A percentile compares a stretch with the other conserved stretches of the same genome.
These are phyloP conservation scores for Oryza glumipatula DNA, from an alignment of 176 grass and related monocot species.

Conservation along the genomic window DNA sequence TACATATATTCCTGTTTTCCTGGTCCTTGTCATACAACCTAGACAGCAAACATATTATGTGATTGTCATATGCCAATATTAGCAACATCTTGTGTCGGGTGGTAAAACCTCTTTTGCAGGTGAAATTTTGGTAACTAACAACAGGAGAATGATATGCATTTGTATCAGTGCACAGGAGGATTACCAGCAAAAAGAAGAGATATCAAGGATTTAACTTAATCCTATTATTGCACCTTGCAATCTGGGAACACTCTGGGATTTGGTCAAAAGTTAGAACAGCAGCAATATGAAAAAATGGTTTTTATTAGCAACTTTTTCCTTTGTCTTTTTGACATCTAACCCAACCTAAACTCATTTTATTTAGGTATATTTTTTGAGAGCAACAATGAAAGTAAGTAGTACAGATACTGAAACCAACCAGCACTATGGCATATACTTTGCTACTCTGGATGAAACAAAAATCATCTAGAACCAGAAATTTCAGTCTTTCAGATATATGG, in stretches of 20 bases:
- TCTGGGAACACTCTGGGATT: too few relatives aligned
- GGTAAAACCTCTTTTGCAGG: neutral
- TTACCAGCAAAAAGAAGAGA: too few relatives aligned
- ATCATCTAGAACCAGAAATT: neutral
- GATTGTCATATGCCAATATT: too few relatives aligned
- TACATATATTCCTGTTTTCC: too few relatives aligned
- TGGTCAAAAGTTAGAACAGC: neutral
- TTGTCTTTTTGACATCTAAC: too few relatives aligned
- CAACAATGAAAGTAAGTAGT: neutral
- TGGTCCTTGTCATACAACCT: too few relatives aligned
- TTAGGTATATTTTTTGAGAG: slow-evolving; percentile 15
- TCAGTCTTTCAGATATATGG: slow-evolving; percentile 10
- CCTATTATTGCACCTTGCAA: neutral
- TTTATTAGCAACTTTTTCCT: too few relatives aligned
- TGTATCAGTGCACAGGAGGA: neutral
- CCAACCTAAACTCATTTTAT: slow-evolving; percentile 7
- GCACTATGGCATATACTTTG: neutral
- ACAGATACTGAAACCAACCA: neutral
- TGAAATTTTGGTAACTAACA: neutral
- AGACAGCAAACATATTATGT: too few relatives aligned
- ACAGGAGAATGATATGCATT: neutral
- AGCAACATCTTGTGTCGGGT: too few relatives aligned
- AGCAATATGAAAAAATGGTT: neutral
- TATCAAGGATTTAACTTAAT: neutral
- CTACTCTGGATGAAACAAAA: neutral